Conservation (phyloP, 768 basidiomycete species). For the Fomitopsis serialis region DNA sequence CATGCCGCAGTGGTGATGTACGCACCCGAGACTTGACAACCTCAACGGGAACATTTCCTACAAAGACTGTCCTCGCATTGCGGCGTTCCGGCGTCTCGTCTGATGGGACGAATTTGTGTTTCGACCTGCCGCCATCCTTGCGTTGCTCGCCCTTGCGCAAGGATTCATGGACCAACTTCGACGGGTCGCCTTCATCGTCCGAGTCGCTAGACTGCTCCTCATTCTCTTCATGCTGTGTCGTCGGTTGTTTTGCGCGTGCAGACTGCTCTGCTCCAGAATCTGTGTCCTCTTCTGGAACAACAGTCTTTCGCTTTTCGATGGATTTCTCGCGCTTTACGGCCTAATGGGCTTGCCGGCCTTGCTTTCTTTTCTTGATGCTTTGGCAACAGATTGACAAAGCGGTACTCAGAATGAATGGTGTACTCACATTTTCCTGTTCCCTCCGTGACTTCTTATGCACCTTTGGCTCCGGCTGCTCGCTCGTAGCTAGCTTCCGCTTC, state of each 20-base stretch:
- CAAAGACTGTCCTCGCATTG: slow-evolving; percentile 82
- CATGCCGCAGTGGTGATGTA: slow-evolving; percentile 2
- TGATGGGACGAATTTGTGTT: slow-evolving; percentile 47
- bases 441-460: slow-evolving; percentile 10
- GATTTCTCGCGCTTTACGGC: background rate
- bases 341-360: background rate
- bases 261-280: no score
- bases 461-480: slow-evolving; percentile 1
- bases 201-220: slow-evolving; percentile 18
- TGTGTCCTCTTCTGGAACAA: no score
- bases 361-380: background rate
- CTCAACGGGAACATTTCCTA: slow-evolving; percentile 82
- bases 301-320: background rate
- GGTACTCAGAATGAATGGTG: background rate
- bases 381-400: background rate
- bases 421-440: slow-evolving; percentile 4
- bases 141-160: slow-evolving; percentile 27
- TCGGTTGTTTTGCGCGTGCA: no score
- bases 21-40: slow-evolving; percentile 73
- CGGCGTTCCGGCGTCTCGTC: slow-evolving; percentile 72
- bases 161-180: slow-evolving; percentile 62
- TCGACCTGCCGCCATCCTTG: slow-evolving; percentile 24
- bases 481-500: slow-evolving; percentile 13
- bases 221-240: no score
- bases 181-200: slow-evolving; percentile 29